Base-by-base conservation (phyloP, 2,329 filamentous ascomycete species). In the Incumbomyces delicatus region DNA sequence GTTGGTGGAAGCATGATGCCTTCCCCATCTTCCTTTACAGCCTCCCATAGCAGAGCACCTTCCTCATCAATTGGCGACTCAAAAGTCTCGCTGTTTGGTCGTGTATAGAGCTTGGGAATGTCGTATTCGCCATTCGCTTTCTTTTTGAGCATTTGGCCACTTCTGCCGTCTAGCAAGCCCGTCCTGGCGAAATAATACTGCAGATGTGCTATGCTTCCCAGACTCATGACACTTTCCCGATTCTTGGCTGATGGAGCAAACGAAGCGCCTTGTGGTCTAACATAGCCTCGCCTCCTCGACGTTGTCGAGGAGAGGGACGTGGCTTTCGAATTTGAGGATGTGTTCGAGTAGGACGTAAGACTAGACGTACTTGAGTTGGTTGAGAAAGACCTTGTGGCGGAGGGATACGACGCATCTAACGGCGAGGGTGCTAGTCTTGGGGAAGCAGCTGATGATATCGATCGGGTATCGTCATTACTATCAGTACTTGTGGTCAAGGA, bases 171-270 rank as follows among this genome's bases (percentile, higher is more conserved):
- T 42, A 98, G 70, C 53, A 98, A 69, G 5, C 92, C 92, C 1
- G 92, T 98, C 50, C 92, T 77, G 31, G 92, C 90, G 69, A 98
- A 98, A 68, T 96, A 98, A 68, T 96, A 95, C 66, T 98, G 92
- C 60, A 98, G 72, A 69, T 98, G 92, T 47, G 89, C 87, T 58
- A 98, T 98, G 66, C 89, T 95, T 46, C 92, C 92, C 52, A 98
- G 69, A 61, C 87, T 95, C 78, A 96, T 83, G 54, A 98, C 92
- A 62, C 89, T 95, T 64, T 98, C 90, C 53, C 92, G 77, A 42
- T 87, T 87, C 61, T 81, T 81, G 39, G 92, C 92, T 47, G 89
- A 95, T 50, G 85, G 84, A 20, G 92, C 87, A 64, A 96, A 98
- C 59, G 88, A 78, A 43, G 86, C 94, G 45, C 82, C 86, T 62